phyloP scores from a whole-genome alignment of 208 protist genomes.

The Trypanosomatidae sp. region DNA sequence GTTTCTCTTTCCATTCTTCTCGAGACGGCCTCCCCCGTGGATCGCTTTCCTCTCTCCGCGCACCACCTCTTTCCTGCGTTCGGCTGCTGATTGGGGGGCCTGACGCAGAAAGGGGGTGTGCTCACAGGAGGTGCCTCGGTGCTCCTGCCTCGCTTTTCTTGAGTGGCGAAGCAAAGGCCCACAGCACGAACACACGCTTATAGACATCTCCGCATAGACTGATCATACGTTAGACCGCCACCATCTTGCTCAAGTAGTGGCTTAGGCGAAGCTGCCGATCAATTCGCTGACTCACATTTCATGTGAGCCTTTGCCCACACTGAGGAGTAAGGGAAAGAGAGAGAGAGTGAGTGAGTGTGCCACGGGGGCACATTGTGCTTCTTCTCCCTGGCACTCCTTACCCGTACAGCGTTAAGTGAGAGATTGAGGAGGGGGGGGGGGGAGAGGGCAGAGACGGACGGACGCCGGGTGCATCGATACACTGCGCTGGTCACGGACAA shows the following conservation, averaged over 20 bases:
- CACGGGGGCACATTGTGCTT: background rate
- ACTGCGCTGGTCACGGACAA: background rate
- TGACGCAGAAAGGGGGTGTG: background rate
- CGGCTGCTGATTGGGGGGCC: background rate
- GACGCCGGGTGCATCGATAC: background rate
- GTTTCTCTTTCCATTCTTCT: background rate
- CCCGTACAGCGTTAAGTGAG: background rate
- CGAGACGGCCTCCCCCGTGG: too few relatives aligned
- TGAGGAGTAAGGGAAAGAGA: background rate
- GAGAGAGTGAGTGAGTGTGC: background rate
- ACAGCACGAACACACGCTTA: background rate
- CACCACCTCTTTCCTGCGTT: background rate
- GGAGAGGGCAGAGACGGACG: background rate
- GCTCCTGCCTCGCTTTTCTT: background rate
- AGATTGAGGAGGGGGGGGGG: background rate
- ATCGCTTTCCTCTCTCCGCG: too few relatives aligned
- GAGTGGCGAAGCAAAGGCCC: background rate
- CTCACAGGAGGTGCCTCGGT: background rate
- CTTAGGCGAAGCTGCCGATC: background rate
- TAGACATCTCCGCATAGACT: background rate
- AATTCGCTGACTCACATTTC: too few relatives aligned
- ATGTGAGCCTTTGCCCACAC: background rate
- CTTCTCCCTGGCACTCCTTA: background rate
- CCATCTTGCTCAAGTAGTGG: background rate
- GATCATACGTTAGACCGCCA: background rate